These are phyloP conservation scores for Euphorbia lathyris DNA, from an alignment of 345 rosid genomes.

Conservation along the genomic window DNA sequence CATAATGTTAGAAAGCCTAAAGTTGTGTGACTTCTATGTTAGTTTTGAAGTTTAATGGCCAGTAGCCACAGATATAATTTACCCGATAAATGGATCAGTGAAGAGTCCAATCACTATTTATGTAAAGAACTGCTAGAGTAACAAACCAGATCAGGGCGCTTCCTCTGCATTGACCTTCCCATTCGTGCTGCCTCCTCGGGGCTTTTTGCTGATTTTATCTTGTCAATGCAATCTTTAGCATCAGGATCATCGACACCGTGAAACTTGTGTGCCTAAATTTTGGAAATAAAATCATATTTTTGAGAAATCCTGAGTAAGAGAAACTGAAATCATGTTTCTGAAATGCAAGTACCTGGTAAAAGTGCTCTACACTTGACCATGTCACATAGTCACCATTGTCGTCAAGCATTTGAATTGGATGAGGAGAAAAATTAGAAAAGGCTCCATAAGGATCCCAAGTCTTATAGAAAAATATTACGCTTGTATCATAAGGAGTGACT, in stretches of 20 bases:
- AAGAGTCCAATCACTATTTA: background rate
- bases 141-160: constrained; percentile 60
- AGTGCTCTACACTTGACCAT: constrained; percentile 85
- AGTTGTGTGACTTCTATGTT: no score
- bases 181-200: constrained; percentile 90
- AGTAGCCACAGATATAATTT: no score
- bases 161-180: constrained; percentile 70
- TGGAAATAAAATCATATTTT: constrained; percentile 1
- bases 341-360: constrained; percentile 63
- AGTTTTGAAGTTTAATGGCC: no score
- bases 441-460: constrained; percentile 96
- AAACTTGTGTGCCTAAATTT: constrained; percentile 62
- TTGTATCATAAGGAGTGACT: constrained; percentile 62
- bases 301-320: background rate
- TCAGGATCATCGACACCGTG: constrained; percentile 49
- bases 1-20: no score
- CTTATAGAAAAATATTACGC: constrained; percentile 81
- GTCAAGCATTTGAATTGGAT: constrained; percentile 69
- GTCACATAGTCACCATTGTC: constrained; percentile 46
- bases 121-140: constrained; percentile 1
- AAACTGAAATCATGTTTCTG: constrained; percentile 12
- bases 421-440: constrained; percentile 89
- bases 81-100: background rate
- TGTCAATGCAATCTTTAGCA: constrained; percentile 57
- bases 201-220: constrained; percentile 61